phyloP scores from a whole-genome alignment of 2,329 filamentous ascomycete species.

The Colletotrichum sp. region DNA sequence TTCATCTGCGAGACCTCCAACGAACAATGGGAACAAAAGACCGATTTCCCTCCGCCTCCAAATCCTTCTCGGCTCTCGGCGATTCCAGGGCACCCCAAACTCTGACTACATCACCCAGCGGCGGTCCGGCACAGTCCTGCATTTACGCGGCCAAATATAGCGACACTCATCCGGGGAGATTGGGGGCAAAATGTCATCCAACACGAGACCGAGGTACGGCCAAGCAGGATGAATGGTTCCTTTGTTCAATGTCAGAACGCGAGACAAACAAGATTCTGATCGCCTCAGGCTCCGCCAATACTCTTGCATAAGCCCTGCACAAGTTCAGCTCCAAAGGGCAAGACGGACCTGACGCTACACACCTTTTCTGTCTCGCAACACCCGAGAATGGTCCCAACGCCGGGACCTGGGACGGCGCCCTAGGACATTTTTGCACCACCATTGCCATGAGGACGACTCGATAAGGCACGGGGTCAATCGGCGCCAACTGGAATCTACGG shows the following conservation, averaged over 20 bases:
- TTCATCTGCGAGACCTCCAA: background rate
- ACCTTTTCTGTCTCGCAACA: background rate
- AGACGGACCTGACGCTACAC: background rate
- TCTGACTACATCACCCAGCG: background rate
- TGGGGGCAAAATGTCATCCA: background rate
- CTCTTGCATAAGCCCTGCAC: background rate
- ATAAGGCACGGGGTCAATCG: background rate
- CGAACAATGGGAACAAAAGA: background rate
- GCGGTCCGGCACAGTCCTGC: background rate
- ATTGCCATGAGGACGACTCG: background rate
- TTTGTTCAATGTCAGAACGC: background rate
- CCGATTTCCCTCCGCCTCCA: background rate
- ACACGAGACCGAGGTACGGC: background rate
- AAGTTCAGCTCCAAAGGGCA: background rate
- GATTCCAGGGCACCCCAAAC: background rate
- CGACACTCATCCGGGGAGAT: background rate
- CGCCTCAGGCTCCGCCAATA: background rate
- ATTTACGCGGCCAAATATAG: background rate
- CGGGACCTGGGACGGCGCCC: background rate
- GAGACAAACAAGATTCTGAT: constrained; percentile 11
- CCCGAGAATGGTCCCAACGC: background rate
- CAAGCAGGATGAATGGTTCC: background rate
- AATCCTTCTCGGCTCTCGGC: background rate
- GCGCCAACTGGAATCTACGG: background rate
- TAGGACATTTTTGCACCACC: background rate